Evolutionary conservation across 805 yeast genomes (phyloP).

Genomic region (Ogataea haglerorum): DNA sequence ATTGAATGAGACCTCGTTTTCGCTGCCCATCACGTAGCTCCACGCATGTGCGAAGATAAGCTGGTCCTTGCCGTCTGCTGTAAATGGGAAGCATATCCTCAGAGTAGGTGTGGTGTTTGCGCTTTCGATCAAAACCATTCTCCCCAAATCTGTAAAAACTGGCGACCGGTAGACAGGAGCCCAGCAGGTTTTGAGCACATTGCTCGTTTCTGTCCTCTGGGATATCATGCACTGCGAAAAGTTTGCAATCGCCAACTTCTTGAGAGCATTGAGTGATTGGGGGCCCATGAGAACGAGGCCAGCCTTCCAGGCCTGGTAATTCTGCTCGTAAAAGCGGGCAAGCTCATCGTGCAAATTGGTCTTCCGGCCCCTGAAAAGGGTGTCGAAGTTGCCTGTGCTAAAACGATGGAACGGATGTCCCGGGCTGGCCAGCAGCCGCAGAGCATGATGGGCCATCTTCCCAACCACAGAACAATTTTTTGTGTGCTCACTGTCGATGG

Average conservation of each 20-base stretch:
- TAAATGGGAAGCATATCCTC: constrained; percentile 42
- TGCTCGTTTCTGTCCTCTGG: neutral
- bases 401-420: constrained; percentile 57
- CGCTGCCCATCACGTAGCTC: constrained; percentile 64
- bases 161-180: constrained; percentile 17
- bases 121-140: constrained; percentile 37
- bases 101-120: constrained; percentile 33
- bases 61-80: constrained; percentile 19
- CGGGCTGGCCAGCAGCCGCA: constrained; percentile 45
- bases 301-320: constrained; percentile 49
- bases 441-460: constrained; percentile 57
- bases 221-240: constrained; percentile 30
- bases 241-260: constrained; percentile 44
- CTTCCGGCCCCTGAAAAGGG: constrained; percentile 39
- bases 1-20: constrained; percentile 49
- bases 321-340: constrained; percentile 35
- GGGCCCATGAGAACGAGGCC: constrained; percentile 62
- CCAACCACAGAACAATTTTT: constrained; percentile 43
- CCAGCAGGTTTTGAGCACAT: constrained; percentile 21
- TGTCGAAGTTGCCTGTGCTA: constrained; percentile 59
- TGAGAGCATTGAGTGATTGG: constrained; percentile 56
- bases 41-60: constrained; percentile 40
- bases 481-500: constrained; percentile 65
- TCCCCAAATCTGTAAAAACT: constrained; percentile 25
- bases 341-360: constrained; percentile 37